Evolutionary conservation across 2,329 filamentous ascomycete genomes (phyloP), one percentile per base, ranked within the genome.

Genomic region (Ceratocystiopsis sp.): DNA sequence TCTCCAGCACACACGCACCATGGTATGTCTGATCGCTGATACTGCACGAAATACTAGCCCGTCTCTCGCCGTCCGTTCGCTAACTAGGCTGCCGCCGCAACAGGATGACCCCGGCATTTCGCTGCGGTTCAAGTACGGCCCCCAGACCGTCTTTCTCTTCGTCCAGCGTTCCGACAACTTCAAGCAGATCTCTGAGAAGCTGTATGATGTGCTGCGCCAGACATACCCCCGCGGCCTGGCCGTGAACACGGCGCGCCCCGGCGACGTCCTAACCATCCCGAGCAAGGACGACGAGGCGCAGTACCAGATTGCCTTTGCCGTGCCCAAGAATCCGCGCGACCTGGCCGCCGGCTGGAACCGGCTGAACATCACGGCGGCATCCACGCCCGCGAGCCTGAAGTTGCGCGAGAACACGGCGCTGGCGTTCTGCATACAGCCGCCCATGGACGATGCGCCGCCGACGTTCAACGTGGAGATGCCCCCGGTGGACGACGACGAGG

Each of bases 51-150:
- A 29, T 4, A 10, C 7, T 8, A 10, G 7, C 7, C 4, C 25
- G 25, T 9, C 10, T 11, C 9, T 29, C 7, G 19, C 19, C 4
- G 19, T 21, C 19, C 19, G 25, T 29, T 11, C 9, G 25, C 25
- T 29, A 29, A 29, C 25, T 8, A 2, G 25, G 10, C 25, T 8
- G 25, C 10, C 25, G 25, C 7, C 25, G 9, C 25, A 8, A 29
- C 35, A 37, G n/a, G 11, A 17, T 46, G 67, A 74, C 38, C 61
- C 67, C n/a, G 64, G 70, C 50, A 66, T 73, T 52, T 83, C 80
- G 11, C 62, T 87, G 44, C 71, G 78, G 46, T 76, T 87, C 62
- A 85, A 84, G 59, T 71, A 81, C 56, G 76, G 80, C 54, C 73
- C 75, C 45, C 72, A 77, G 52, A 86, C 80, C 4, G 66, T 85